Evolutionary conservation across 495 filamentous ascomycete species (phyloP), one percentile per base, ranked within the genome.

Genomic region (Aspergillus nidulans): DNA sequence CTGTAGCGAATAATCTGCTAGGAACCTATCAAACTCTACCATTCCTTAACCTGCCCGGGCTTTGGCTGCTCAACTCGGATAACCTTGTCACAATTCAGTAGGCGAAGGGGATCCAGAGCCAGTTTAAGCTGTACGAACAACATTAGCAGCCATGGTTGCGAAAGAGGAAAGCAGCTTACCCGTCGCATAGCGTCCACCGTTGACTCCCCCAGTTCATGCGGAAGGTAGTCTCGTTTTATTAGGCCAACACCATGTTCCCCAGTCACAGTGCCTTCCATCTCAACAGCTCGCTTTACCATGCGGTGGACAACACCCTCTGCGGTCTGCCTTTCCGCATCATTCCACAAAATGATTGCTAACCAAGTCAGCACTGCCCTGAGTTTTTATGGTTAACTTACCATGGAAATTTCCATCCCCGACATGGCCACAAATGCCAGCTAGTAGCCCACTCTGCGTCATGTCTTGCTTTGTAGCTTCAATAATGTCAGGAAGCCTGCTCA

Each of bases 381-480:
- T 49, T 39, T n/a, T 38, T 30, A 32, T 12, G 21, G 12, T 13
- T 4, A n/a, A 38, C 70, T 70, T 68, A 83, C 80, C 69, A 53
- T 85, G 82, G 57, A 85, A 85, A 60, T 85, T 85, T 13, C 84
- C 84, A 70, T 87, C 84, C 13, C 84, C 84, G 16, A 86, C 83
- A 68, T 87, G 84, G n/a, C 84, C 84, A 46, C 85, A 81, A 48
- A 85, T 87, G 25, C 74, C 76, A 12, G 79, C 84, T 47, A 82
- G 62, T 18, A 87, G 58, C 1, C 78, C 80, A 50, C 77, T 81
- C 58, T 74, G 66, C 26, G 67, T 72, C 64, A 87, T 78, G 50
- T 84, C 78, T 24, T 75, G 65, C 56, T 86, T 84, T 3, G 82
- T 84, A 26, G 75, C 74, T 52, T 87, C 84, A 34, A 87, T 84